Evolutionary conservation across 2,329 filamentous ascomycete genomes (phyloP).

Genomic region (Hypocrella siamensis): DNA sequence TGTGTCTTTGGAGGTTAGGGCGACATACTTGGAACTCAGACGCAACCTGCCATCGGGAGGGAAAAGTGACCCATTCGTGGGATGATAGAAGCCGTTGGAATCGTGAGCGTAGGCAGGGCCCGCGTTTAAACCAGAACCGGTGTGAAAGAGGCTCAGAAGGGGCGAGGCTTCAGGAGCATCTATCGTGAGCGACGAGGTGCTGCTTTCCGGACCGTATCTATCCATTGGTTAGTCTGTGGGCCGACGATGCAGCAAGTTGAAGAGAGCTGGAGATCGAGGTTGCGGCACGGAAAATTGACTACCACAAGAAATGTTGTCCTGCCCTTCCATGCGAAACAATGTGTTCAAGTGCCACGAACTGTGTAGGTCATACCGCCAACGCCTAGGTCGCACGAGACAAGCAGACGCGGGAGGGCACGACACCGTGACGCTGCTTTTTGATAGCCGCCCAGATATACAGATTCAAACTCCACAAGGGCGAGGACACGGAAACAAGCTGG

Average conservation of each 20-base stretch:
- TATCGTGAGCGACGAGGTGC: constrained; percentile 34
- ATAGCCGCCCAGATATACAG: constrained; percentile 1
- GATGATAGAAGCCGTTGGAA: constrained; percentile 32
- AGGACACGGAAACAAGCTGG: not conserved
- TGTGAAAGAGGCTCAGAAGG: constrained; percentile 35
- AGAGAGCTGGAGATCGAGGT: constrained; percentile 3
- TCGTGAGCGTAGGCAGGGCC: constrained; percentile 34
- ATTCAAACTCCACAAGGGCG: constrained; percentile 1
- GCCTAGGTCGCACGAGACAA: constrained; percentile 24
- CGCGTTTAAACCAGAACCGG: constrained; percentile 26
- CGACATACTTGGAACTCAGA: constrained; percentile 38
- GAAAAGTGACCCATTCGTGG: constrained; percentile 25
- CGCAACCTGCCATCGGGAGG: constrained; percentile 37
- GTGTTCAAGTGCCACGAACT: constrained; percentile 13
- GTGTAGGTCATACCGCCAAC: constrained; percentile 27
- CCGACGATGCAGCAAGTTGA: constrained; percentile 4
- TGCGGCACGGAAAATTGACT: constrained; percentile 6
- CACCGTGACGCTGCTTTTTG: constrained; percentile 3
- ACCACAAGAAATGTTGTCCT: constrained; percentile 20
- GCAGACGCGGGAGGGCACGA: constrained; percentile 4
- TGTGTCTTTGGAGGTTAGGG: too few relatives aligned
- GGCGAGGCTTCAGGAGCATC: constrained; percentile 35
- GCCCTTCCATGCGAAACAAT: constrained; percentile 18
- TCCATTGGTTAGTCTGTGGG: constrained; percentile 5
- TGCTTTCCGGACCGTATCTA: constrained; percentile 41